Percentiles rank a stretch among this genome's conserved stretches.
Evolutionary conservation across 2,329 filamentous ascomycete genomes (phyloP).

Genomic region (Grosmannia serpens): DNA sequence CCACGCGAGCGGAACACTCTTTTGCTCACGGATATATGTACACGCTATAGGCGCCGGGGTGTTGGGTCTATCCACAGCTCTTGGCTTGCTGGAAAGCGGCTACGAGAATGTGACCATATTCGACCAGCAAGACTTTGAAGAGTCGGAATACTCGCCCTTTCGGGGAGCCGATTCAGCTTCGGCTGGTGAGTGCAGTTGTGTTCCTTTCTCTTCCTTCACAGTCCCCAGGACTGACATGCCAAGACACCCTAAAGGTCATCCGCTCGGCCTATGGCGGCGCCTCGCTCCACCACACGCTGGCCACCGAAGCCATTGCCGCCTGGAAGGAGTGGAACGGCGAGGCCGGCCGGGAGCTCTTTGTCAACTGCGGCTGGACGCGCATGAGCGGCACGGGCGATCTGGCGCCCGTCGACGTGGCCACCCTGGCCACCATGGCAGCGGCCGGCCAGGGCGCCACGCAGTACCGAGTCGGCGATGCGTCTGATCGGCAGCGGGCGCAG

Average conservation of each 20-base stretch:
- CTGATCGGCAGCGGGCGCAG: neutral
- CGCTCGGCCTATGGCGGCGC: neutral
- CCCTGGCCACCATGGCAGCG: neutral
- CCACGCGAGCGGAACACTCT: neutral
- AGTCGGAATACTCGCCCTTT: neutral
- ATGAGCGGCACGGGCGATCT: neutral
- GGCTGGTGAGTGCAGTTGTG: neutral
- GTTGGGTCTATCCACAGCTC: constrained; percentile 1
- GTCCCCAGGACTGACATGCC: neutral
- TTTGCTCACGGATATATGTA: neutral
- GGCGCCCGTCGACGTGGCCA: neutral
- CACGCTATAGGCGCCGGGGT: neutral
- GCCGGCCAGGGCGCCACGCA: neutral
- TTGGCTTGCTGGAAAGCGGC: neutral
- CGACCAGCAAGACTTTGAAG: neutral
- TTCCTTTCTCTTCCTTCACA: neutral
- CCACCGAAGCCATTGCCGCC: neutral
- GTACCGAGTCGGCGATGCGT: neutral
- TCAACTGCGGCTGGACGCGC: constrained; percentile 1
- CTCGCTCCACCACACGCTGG: neutral
- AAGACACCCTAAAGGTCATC: constrained; percentile 3
- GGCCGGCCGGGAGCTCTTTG: constrained; percentile 1
- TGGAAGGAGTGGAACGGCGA: constrained; percentile 3
- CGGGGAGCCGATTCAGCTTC: neutral
- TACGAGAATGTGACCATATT: constrained; percentile 1